Conservation (phyloP, 164 flowering plant species). For the Magnolia kwangsiensis region DNA sequence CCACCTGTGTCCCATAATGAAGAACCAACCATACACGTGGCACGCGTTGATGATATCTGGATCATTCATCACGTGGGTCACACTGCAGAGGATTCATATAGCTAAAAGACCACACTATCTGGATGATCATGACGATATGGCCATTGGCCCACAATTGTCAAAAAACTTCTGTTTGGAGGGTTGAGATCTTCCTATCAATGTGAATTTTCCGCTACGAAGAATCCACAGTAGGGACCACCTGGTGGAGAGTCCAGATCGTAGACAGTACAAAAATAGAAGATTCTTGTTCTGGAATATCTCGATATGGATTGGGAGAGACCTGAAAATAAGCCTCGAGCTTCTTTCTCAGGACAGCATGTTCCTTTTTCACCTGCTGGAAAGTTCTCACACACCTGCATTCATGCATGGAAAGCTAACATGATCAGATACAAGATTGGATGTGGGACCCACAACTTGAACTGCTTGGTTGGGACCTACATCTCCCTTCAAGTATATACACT, state of each 20-base stretch:
- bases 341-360: conserved; percentile 34
- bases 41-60: not conserved
- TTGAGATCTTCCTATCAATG: not conserved
- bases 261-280: no score
- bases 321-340: conserved; percentile 50
- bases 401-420: not conserved
- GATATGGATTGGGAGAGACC: conserved; percentile 3
- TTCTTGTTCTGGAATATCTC: not conserved
- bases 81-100: not conserved
- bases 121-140: no score
- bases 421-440: not conserved
- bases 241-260: no score
- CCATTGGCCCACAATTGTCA: no score
- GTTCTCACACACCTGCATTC: conserved; percentile 34
- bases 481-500: not conserved
- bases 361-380: conserved; percentile 41
- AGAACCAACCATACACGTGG: no score
- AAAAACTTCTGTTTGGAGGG: not conserved
- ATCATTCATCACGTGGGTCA: not conserved
- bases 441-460: not conserved
- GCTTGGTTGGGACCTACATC: not conserved
- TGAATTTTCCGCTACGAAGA: not conserved
- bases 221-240: not conserved
- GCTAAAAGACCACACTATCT: not conserved
- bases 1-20: no score